phyloP scores from a whole-genome alignment of 1,139 yeast genomes.

The Candida neerlandica region DNA sequence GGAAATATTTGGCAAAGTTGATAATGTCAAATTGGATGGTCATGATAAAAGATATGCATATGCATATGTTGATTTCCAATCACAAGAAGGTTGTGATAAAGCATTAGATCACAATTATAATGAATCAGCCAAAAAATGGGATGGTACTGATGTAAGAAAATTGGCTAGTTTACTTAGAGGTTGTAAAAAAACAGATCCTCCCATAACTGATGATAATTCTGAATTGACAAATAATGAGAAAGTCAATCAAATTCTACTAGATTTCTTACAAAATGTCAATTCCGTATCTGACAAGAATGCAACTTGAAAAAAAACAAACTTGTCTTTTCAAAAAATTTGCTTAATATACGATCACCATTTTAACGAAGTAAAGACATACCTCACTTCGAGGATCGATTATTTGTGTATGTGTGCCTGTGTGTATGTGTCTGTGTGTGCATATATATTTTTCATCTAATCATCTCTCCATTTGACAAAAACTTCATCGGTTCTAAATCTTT shows the following conservation, averaged over 20 bases:
- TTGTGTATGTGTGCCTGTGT: neutral
- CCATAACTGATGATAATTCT: neutral
- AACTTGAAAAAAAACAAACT: conserved; percentile 5
- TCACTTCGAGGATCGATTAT: conserved; percentile 14
- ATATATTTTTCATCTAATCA: conserved; percentile 28
- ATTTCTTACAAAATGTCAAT: conserved; percentile 20
- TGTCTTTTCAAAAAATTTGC: conserved; percentile 23
- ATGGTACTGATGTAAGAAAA: conserved; percentile 45
- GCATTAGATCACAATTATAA: conserved; percentile 46
- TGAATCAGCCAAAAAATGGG: conserved; percentile 48
- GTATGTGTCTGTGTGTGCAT: neutral
- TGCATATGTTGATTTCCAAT: conserved; percentile 37
- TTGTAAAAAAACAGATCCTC: conserved; percentile 20
- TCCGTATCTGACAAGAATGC: conserved; percentile 39
- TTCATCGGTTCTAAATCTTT: conserved; percentile 91
- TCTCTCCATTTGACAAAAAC: conserved; percentile 90
- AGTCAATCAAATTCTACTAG: conserved; percentile 5
- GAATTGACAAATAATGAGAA: conserved; percentile 1
- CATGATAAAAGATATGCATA: conserved; percentile 35
- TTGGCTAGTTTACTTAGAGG: conserved; percentile 49
- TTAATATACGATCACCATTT: conserved; percentile 26
- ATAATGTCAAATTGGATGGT: conserved; percentile 17
- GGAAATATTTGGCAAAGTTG: conserved; percentile 49
- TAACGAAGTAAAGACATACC: conserved; percentile 11
- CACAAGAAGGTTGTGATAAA: conserved; percentile 26